A percentile compares a stretch with the other conserved stretches of the same genome.
Conservation (phyloP, 140 eudicot genomes). For the Erigeron philadelphicus region DNA sequence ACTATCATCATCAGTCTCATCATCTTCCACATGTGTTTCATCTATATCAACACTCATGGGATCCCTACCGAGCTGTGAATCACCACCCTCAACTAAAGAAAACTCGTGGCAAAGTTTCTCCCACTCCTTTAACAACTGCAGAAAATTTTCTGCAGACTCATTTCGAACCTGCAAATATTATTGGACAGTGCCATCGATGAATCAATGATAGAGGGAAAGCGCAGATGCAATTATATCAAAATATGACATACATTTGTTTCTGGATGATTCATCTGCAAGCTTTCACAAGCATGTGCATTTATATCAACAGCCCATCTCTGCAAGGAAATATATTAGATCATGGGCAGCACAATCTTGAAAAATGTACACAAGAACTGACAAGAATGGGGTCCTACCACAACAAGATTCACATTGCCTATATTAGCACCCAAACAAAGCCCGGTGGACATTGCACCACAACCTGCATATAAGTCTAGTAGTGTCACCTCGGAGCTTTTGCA, state of each 20-base stretch:
- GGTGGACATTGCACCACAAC: slow-evolving; percentile 97
- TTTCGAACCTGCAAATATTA: slow-evolving; percentile 52
- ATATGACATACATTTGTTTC: slow-evolving; percentile 57
- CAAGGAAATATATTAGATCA: neutral
- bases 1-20: slow-evolving; percentile 19
- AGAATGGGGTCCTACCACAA: slow-evolving; percentile 37
- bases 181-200: neutral
- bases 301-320: slow-evolving; percentile 90
- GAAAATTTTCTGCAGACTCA: slow-evolving; percentile 67
- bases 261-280: slow-evolving; percentile 66
- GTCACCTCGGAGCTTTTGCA: neutral
- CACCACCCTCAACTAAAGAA: slow-evolving; percentile 21
- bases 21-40: slow-evolving; percentile 30
- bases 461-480: slow-evolving; percentile 63
- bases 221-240: neutral
- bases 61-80: neutral
- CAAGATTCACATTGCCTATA: slow-evolving; percentile 48
- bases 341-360: neutral
- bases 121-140: slow-evolving; percentile 57
- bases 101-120: slow-evolving; percentile 45
- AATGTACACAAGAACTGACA: neutral
- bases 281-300: slow-evolving; percentile 57
- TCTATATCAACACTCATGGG: slow-evolving; percentile 12
- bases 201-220: neutral
- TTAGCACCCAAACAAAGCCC: slow-evolving; percentile 83